Percentiles rank a stretch among this genome's conserved stretches.
Evolutionary conservation across 1,284 basidiomycete genomes (phyloP).

Genomic region (Golubevia pallescens): DNA sequence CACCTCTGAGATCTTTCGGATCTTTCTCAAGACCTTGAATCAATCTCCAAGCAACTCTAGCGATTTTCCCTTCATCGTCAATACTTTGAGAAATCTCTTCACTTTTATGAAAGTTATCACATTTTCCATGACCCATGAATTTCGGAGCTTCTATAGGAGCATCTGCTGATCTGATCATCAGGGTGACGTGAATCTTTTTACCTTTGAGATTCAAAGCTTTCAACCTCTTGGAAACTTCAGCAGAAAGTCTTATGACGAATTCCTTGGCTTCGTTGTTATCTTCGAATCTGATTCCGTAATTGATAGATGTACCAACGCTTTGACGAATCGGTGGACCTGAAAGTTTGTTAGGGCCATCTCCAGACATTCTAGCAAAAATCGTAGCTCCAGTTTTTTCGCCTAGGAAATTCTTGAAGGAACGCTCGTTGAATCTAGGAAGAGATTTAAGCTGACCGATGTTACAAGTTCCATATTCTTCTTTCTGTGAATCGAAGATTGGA

Average conservation of each 20-base stretch:
- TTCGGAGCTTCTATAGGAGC: constrained; percentile 58
- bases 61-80: constrained; percentile 31
- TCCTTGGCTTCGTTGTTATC: constrained; percentile 36
- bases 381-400: not conserved
- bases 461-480: not conserved
- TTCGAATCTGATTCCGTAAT: constrained; percentile 58
- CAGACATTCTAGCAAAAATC: not conserved
- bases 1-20: constrained; percentile 47
- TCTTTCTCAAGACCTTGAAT: constrained; percentile 31
- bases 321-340: constrained; percentile 21
- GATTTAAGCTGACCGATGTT: not conserved
- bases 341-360: not conserved
- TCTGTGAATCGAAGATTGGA: not conserved
- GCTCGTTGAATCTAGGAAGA: too few relatives aligned
- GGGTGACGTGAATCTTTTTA: not conserved
- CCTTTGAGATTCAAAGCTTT: constrained; percentile 17
- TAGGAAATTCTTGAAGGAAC: not conserved
- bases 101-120: constrained; percentile 46
- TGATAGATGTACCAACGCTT: constrained; percentile 56
- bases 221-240: constrained; percentile 34
- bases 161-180: constrained; percentile 56
- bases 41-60: constrained; percentile 40
- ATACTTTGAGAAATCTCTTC: constrained; percentile 25
- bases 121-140: constrained; percentile 58
- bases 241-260: constrained; percentile 37